phyloP scores from a whole-genome alignment of 1,284 basidiomycete genomes.

The Apiotrichum akiyoshidainum region DNA sequence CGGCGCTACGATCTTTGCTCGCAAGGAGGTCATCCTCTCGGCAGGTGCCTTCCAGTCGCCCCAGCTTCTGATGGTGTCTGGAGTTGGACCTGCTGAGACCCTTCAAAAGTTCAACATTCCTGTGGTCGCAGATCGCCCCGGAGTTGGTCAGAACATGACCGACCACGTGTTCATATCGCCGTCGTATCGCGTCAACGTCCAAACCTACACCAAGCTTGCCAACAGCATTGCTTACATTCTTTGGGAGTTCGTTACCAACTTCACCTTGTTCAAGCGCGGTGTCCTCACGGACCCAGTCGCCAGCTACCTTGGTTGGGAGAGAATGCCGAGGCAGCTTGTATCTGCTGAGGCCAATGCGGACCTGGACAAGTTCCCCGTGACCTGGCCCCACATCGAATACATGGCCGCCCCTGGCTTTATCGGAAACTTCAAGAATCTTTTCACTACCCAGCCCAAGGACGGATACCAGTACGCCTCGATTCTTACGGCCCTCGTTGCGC shows the following conservation, averaged over 20 bases:
- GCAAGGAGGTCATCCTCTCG: constrained; percentile 11
- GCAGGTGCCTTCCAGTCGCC: constrained; percentile 13
- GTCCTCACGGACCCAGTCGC: constrained; percentile 1
- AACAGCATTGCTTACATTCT: background rate
- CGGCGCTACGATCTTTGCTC: constrained; percentile 1
- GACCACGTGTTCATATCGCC: constrained; percentile 20
- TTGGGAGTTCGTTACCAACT: background rate
- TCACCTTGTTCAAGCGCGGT: background rate
- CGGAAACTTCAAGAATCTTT: background rate
- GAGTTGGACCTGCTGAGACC: constrained; percentile 6
- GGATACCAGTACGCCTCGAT: constrained; percentile 9
- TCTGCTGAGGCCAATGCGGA: background rate
- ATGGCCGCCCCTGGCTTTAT: background rate
- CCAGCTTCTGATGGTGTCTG: constrained; percentile 9
- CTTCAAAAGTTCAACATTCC: constrained; percentile 11
- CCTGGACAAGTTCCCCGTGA: background rate
- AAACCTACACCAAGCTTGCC: background rate
- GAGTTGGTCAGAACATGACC: constrained; percentile 27
- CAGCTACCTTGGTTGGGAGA: constrained; percentile 5
- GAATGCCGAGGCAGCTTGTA: background rate
- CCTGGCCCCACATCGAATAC: constrained; percentile 9
- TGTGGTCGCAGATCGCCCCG: constrained; percentile 13
- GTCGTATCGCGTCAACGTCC: constrained; percentile 6
- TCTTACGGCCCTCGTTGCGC: constrained; percentile 3
- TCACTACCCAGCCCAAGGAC: background rate